phyloP scores from a whole-genome alignment of 257 asterid species.

The Paulownia fortunei region DNA sequence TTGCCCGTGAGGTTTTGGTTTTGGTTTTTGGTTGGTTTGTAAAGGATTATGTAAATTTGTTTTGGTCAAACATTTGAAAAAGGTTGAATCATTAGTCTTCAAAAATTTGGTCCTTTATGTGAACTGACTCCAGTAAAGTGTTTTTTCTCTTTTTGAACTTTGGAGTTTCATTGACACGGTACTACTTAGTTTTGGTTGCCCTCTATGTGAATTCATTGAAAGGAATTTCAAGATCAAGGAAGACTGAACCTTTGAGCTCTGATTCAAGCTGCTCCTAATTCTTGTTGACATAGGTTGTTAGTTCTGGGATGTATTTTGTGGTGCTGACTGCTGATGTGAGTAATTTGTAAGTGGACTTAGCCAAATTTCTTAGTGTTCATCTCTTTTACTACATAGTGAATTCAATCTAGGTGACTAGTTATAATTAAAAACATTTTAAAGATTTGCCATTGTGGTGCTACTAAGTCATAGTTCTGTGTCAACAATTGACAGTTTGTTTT shows the following conservation, averaged over 20 bases:
- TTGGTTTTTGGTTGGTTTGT: neutral
- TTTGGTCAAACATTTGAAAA: slow-evolving; percentile 24
- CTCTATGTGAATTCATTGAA: neutral
- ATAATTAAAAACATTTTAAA: neutral
- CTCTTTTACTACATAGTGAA: neutral
- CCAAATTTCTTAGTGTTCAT: neutral
- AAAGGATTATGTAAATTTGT: slow-evolving; percentile 11
- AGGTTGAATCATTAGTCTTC: neutral
- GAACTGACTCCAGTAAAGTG: slow-evolving; percentile 1
- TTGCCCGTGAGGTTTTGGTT: neutral
- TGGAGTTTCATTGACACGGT: neutral
- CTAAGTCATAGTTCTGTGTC: neutral
- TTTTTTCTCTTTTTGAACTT: neutral
- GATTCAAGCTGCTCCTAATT: slow-evolving; percentile 16
- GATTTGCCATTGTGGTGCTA: neutral
- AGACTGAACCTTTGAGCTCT: slow-evolving; percentile 2
- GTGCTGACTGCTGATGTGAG: slow-evolving; percentile 10
- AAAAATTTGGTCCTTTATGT: slow-evolving; percentile 10
- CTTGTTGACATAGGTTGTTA: slow-evolving; percentile 10
- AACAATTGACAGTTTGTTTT: neutral
- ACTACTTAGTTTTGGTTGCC: neutral
- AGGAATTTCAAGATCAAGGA: slow-evolving; percentile 7
- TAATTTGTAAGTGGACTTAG: neutral
- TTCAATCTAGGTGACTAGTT: slow-evolving; percentile 1
- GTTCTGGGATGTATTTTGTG: neutral